Conservation (phyloP, 2,329 filamentous ascomycete genomes). For the Aspergillus terreus region DNA sequence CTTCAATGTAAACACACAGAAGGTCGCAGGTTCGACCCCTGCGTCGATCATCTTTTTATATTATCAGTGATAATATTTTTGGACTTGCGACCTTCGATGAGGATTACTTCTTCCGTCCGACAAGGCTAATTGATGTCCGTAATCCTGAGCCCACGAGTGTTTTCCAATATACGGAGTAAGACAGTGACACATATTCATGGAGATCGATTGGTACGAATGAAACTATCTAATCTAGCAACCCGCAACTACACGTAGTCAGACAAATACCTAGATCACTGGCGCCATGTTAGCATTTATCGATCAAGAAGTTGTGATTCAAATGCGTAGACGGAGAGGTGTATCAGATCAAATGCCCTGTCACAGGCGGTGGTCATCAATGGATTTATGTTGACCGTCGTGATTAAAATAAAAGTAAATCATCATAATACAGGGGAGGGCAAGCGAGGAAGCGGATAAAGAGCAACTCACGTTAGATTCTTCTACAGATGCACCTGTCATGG, state of each 20-base stretch:
- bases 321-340: constrained; percentile 4
- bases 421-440: constrained; percentile 45
- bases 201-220: too few species aligned
- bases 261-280: constrained; percentile 3
- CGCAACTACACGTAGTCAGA: too few species aligned
- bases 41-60: neutral
- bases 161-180: too few species aligned
- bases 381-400: constrained; percentile 88
- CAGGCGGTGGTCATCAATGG: constrained; percentile 74
- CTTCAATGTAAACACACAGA: neutral
- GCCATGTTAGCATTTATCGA: constrained; percentile 7
- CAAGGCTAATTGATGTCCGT: too few species aligned
- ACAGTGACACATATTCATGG: too few species aligned
- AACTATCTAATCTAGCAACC: too few species aligned
- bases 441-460: constrained; percentile 10
- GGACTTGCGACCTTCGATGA: too few species aligned
- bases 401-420: constrained; percentile 63
- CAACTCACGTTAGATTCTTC: constrained; percentile 17
- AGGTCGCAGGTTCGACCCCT: neutral
- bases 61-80: too few species aligned
- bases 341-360: constrained; percentile 62
- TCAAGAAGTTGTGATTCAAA: constrained; percentile 1
- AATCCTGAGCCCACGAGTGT: too few species aligned
- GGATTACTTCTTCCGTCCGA: too few species aligned
- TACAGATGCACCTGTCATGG: neutral